Conservation (phyloP, 768 basidiomycete species). For the Russula earlei region DNA sequence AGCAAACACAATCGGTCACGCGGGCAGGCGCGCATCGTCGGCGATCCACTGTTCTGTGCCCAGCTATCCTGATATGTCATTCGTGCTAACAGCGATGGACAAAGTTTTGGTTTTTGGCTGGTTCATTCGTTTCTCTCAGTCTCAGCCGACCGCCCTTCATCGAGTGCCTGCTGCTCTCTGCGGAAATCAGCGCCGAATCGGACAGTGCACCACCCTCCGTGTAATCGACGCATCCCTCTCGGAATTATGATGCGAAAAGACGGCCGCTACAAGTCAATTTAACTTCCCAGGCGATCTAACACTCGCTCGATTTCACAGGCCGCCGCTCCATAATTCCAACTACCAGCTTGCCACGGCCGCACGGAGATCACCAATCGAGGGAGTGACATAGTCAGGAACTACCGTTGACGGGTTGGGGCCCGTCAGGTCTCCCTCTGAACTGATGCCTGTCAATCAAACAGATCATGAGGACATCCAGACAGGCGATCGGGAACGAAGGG, state of each 20-base stretch:
- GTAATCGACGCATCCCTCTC: background rate
- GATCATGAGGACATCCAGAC: background rate
- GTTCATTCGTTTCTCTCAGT: slow-evolving; percentile 2
- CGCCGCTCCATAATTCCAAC: background rate
- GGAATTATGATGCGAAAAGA: background rate
- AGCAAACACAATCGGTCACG: background rate
- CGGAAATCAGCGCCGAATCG: background rate
- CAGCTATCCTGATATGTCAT: slow-evolving; percentile 6
- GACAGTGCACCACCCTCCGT: background rate
- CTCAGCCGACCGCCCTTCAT: background rate
- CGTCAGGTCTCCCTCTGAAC: slow-evolving; percentile 61
- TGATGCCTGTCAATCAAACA: slow-evolving; percentile 52
- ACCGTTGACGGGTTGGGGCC: slow-evolving; percentile 61
- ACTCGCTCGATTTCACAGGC: background rate
- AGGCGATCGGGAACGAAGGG: background rate
- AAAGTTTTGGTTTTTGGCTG: background rate
- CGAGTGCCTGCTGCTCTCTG: background rate
- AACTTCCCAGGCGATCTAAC: slow-evolving; percentile 2
- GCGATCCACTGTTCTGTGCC: slow-evolving; percentile 10
- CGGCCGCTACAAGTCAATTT: background rate
- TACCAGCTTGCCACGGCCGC: background rate
- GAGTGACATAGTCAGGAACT: slow-evolving; percentile 73
- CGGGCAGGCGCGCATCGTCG: slow-evolving; percentile 1
- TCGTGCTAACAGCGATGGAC: background rate
- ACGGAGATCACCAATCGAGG: slow-evolving; percentile 75